A percentile compares a stretch with the other conserved stretches of the same genome.
Conservation (phyloP, 768 basidiomycete genomes). For the Pleurotus sapidus region DNA sequence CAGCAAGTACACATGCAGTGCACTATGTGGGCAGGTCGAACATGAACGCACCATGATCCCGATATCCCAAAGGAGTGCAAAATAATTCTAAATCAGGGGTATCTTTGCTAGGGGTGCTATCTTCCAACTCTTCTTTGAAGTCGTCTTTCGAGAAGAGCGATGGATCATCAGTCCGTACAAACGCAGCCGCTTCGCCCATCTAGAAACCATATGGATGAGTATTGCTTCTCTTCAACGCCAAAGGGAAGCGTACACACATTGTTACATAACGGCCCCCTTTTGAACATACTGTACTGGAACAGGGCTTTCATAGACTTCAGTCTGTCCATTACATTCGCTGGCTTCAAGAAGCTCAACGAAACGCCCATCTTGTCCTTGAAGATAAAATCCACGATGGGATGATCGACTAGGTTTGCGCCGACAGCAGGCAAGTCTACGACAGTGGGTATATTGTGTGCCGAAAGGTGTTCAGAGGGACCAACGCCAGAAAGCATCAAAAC, state of each 20-base stretch:
- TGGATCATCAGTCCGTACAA: constrained; percentile 54
- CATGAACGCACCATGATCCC: constrained; percentile 20
- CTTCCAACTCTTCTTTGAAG: constrained; percentile 34
- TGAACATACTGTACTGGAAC: constrained; percentile 38
- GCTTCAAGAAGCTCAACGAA: constrained; percentile 40
- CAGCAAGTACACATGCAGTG: constrained; percentile 38
- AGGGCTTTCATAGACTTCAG: constrained; percentile 28
- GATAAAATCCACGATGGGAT: constrained; percentile 53
- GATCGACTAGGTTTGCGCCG: constrained; percentile 74
- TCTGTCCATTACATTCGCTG: constrained; percentile 22
- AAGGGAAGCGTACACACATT: constrained; percentile 39
- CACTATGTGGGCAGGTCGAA: constrained; percentile 31
- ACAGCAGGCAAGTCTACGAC: constrained; percentile 69
- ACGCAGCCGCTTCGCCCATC: constrained; percentile 56
- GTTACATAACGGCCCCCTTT: constrained; percentile 48
- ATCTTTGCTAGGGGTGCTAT: constrained; percentile 40
- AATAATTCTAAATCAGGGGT: constrained; percentile 51
- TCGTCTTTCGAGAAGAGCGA: constrained; percentile 38
- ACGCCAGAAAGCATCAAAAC: constrained; percentile 77
- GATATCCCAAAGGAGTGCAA: constrained; percentile 39
- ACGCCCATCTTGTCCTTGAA: constrained; percentile 48
- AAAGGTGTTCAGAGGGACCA: constrained; percentile 61
- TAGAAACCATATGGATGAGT: constrained; percentile 11
- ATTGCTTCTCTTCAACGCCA: no score
- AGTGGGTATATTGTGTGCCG: constrained; percentile 50